Evolutionary conservation across 257 asterid genomes (phyloP).

Genomic region (Parsonsia alboflavescens): DNA sequence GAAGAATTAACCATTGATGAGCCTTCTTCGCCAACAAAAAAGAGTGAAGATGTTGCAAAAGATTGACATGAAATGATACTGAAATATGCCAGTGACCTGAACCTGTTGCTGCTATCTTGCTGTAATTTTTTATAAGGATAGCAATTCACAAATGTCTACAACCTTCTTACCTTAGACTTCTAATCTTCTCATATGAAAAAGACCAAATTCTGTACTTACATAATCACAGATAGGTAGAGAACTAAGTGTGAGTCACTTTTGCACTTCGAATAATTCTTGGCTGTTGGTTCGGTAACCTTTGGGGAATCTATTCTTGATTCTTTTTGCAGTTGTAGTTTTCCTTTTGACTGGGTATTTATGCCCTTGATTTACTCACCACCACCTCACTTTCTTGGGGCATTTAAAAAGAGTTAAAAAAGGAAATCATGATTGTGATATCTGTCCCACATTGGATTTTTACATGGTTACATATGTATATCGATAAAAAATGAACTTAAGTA

Average conservation of each 20-base stretch:
- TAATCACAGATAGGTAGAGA: neutral
- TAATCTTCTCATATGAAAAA: neutral
- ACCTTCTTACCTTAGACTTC: neutral
- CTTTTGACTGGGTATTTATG: neutral
- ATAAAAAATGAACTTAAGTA: no score
- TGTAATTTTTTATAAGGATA: neutral
- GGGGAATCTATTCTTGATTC: neutral
- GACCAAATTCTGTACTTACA: neutral
- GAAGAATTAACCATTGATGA: constrained; percentile 20
- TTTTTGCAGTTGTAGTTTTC: neutral
- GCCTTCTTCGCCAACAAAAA: constrained; percentile 17
- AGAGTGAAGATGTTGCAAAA: neutral
- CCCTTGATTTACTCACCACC: neutral
- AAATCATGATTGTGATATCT: no score
- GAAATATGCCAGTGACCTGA: neutral
- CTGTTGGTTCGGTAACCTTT: neutral
- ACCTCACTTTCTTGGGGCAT: neutral
- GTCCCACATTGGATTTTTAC: no score
- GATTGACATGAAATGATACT: constrained; percentile 7
- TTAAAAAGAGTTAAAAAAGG: neutral
- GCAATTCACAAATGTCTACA: neutral
- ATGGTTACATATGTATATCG: no score
- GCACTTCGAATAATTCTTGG: neutral
- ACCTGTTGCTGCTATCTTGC: neutral
- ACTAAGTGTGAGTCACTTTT: neutral